Evolutionary conservation across 257 asterid genomes (phyloP), one percentile per base, ranked within the genome.

Genomic region (Nicotiana tabacum): DNA sequence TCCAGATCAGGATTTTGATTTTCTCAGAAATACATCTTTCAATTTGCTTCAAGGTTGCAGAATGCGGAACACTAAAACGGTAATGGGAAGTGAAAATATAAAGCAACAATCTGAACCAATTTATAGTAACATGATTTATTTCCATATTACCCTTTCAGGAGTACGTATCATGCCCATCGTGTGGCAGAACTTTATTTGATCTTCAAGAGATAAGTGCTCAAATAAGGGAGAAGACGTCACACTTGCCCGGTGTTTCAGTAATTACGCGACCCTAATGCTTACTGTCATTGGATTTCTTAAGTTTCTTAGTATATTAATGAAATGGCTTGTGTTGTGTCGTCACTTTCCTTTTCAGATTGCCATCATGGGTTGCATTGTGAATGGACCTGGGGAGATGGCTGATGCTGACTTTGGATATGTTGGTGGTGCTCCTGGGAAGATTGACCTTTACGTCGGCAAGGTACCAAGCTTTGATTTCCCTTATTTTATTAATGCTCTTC

Each of bases 301-400:
- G 1, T n/a, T 29, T 56, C 56, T 11, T 48, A 13, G 13, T 12
- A 27, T 67, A 39, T 62, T 33, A 65, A 68, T 16, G 46, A 46
- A 29, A 24, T 39, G 13, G 78, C 30, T 72, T 1, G 2, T 21
- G 4, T 7, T 56, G 24, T 82, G 57, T 66, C 76, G 48, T 67
- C 53, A 9, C 53, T 82, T 74, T 65, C 58, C 17, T 83, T n/a
- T 64, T 61, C 88, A 96, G 99, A 96, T 96, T 80, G 99, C 99
- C 35, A 96, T 96, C 81, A 96, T 96, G 99, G 99, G 99, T 37
- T 96, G 99, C 91, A 96, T 94, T 78, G 99, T 96, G 86, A 96
- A 96, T 82, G 99, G 99, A 65, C 99, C 98, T 0, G 99, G 99
- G 85, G 99, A 96, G 88, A 96, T 96, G 99, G 99, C 98, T 11